phyloP scores from a whole-genome alignment of 169 alveolate genomes.

The Plasmodium cynomolgi region DNA sequence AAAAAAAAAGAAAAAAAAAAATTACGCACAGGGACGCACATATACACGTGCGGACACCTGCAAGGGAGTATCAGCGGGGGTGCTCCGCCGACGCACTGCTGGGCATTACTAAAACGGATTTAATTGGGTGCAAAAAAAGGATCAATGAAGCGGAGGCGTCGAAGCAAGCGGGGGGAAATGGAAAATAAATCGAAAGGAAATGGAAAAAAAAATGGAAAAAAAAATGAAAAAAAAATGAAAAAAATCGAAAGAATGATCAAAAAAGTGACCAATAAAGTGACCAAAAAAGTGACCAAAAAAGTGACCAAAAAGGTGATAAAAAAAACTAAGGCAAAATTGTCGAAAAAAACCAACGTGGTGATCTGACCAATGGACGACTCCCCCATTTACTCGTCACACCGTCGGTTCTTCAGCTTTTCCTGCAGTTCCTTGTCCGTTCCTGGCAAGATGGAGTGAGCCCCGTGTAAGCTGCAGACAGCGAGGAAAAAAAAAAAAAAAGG shows the following conservation, averaged over 20 bases:
- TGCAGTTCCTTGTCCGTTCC: slow-evolving; percentile 32
- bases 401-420: slow-evolving; percentile 43
- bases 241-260: not conserved
- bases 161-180: not conserved
- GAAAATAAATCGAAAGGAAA: not conserved
- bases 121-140: not conserved
- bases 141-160: not conserved
- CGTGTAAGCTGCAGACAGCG: slow-evolving; percentile 6
- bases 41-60: not conserved
- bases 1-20: too few species aligned
- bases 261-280: not conserved
- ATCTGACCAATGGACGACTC: too few species aligned
- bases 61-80: not conserved
- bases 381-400: not conserved
- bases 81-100: not conserved
- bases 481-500: slow-evolving; percentile 16
- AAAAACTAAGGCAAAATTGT: too few species aligned
- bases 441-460: slow-evolving; percentile 39
- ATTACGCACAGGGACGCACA: not conserved
- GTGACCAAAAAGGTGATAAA: not conserved
- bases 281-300: not conserved
- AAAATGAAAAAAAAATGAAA: not conserved
- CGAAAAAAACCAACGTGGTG: not conserved
- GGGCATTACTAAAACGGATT: not conserved
- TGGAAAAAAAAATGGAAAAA: not conserved